phyloP scores from a whole-genome alignment of 306 rosid genomes.

The Casuarina cunninghamiana region DNA sequence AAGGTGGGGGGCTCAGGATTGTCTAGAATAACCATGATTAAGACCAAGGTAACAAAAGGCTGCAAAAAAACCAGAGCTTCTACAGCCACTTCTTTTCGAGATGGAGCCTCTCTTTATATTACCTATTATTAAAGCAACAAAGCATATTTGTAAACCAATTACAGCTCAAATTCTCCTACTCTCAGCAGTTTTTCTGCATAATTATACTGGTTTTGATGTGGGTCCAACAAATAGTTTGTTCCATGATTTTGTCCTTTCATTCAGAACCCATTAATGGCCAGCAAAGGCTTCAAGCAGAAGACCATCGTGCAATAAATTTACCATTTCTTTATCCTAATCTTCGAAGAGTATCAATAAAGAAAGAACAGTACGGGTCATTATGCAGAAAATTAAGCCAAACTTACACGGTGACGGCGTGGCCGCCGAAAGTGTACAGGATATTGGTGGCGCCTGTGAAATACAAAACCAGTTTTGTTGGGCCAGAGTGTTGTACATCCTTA shows the following conservation, averaged over 20 bases:
- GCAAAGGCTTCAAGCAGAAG: conserved; percentile 49
- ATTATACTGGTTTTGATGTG: background rate
- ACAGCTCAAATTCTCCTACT: background rate
- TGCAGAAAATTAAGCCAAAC: conserved; percentile 9
- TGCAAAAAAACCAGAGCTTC: background rate
- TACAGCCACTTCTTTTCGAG: background rate
- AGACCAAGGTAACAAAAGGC: too few relatives aligned
- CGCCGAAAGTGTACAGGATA: conserved; percentile 96
- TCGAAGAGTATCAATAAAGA: background rate
- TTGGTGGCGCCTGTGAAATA: conserved; percentile 99
- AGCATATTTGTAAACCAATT: background rate
- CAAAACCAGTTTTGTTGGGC: conserved; percentile 69
- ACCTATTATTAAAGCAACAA: background rate
- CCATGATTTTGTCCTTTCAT: conserved; percentile 42
- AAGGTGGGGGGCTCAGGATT: too few relatives aligned
- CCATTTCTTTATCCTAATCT: background rate
- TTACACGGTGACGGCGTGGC: conserved; percentile 98
- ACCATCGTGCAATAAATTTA: conserved; percentile 27
- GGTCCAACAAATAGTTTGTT: conserved; percentile 27
- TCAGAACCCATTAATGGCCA: conserved; percentile 33
- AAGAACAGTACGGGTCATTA: background rate
- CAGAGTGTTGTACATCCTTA: conserved; percentile 75
- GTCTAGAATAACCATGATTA: too few relatives aligned
- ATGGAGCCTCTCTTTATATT: background rate
- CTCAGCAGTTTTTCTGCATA: background rate